Percentiles rank a stretch among this genome's conserved stretches.
Conservation (phyloP, 306 rosid genomes). For the Gleditsia sinensis region DNA sequence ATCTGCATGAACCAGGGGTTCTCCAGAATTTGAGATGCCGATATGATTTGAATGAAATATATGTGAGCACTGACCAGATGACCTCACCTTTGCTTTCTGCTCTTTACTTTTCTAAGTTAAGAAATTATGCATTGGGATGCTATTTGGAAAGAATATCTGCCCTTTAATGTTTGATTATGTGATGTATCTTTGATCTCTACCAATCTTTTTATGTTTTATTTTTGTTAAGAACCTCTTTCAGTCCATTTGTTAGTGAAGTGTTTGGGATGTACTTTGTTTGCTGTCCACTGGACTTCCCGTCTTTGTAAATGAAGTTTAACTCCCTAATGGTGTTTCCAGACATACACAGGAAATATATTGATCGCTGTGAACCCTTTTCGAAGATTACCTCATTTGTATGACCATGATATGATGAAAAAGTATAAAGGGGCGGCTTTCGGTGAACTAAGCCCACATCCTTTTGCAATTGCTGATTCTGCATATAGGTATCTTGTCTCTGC, state of each 20-base stretch:
- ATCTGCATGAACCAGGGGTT: slow-evolving; percentile 96
- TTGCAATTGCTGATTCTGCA: slow-evolving; percentile 96
- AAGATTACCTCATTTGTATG: slow-evolving; percentile 84
- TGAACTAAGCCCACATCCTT: slow-evolving; percentile 96
- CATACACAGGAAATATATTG: slow-evolving; percentile 92
- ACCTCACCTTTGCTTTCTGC: background rate
- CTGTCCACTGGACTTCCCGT: slow-evolving; percentile 3
- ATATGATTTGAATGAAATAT: slow-evolving; percentile 69
- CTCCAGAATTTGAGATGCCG: slow-evolving; percentile 76
- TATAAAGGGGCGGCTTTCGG: slow-evolving; percentile 79
- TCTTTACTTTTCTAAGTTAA: background rate
- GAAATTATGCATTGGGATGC: background rate
- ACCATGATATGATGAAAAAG: slow-evolving; percentile 66
- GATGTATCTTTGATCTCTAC: background rate
- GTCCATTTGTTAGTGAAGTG: background rate
- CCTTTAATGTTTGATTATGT: background rate
- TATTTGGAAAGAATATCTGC: background rate
- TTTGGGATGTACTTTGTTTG: background rate
- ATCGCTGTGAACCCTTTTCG: slow-evolving; percentile 95
- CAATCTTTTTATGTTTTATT: background rate
- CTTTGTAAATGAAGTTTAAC: slow-evolving; percentile 25
- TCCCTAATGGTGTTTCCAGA: slow-evolving; percentile 56
- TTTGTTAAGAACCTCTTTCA: background rate
- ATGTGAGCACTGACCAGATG: slow-evolving; percentile 56
- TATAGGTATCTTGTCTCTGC: slow-evolving; percentile 67